These are phyloP conservation scores for Tothia fuscella DNA, from an alignment of 2,329 filamentous ascomycete genomes.

Conservation along the genomic window DNA sequence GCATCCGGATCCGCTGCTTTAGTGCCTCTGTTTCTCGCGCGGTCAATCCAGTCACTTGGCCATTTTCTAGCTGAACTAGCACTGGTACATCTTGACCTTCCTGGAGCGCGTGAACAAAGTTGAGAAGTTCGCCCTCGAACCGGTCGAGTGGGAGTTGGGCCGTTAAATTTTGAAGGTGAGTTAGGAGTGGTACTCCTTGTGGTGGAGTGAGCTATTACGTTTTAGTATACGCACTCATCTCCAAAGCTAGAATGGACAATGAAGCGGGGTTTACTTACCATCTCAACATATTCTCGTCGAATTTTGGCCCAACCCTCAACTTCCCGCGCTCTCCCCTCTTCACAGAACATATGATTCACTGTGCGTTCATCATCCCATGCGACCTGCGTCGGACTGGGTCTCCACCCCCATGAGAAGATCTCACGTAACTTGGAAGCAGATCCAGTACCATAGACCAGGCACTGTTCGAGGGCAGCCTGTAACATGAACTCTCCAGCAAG, in stretches of 20 bases:
- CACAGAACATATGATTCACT: slow-evolving; percentile 24
- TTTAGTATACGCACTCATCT: neutral
- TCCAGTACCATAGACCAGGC: slow-evolving; percentile 26
- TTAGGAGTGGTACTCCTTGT: slow-evolving; percentile 14
- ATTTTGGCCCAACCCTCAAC: slow-evolving; percentile 25
- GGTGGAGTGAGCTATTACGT: slow-evolving; percentile 13
- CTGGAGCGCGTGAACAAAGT: slow-evolving; percentile 33
- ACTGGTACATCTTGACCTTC: slow-evolving; percentile 33
- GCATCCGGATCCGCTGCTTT: slow-evolving; percentile 5
- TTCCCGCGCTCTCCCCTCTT: slow-evolving; percentile 15
- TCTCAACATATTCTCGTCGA: slow-evolving; percentile 22
- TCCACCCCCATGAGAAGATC: slow-evolving; percentile 35
- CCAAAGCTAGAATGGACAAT: neutral
- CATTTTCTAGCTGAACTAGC: slow-evolving; percentile 40
- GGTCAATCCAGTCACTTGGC: slow-evolving; percentile 18
- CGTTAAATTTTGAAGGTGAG: slow-evolving; percentile 16
- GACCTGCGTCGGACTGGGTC: slow-evolving; percentile 17
- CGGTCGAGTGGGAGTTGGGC: slow-evolving; percentile 22
- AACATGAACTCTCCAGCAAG: slow-evolving; percentile 37
- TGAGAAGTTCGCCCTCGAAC: slow-evolving; percentile 29
- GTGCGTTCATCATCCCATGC: slow-evolving; percentile 20
- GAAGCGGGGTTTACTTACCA: neutral
- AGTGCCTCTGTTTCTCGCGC: slow-evolving; percentile 2
- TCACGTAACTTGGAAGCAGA: slow-evolving; percentile 27
- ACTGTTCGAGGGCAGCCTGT: slow-evolving; percentile 39